A percentile compares a stretch with the other conserved stretches of the same genome.
phyloP scores from a whole-genome alignment of 306 rosid species.

The Sophora flavescens region DNA sequence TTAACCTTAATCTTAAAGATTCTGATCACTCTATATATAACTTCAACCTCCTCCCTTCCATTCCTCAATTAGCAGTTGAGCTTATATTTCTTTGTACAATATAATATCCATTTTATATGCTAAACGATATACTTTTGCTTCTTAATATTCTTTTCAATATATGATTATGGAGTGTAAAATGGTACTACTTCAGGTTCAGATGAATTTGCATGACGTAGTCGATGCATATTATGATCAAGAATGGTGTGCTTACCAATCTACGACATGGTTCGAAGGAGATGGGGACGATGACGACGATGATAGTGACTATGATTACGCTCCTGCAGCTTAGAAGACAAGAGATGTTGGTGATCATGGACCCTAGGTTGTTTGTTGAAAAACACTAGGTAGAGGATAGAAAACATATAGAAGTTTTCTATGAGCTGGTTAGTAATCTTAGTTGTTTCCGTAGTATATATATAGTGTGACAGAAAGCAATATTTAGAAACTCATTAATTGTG shows the following conservation, averaged over 20 bases:
- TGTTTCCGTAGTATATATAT: background rate
- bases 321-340: constrained; percentile 40
- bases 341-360: background rate
- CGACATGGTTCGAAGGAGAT: constrained; percentile 22
- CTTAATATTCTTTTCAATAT: background rate
- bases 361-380: background rate
- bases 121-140: background rate
- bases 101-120: background rate
- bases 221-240: constrained; percentile 7
- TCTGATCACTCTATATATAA: constrained; percentile 14
- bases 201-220: background rate
- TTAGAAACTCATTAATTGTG: background rate
- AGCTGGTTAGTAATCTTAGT: constrained; percentile 1
- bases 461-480: background rate
- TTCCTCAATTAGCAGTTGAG: background rate
- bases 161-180: constrained; percentile 27
- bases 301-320: constrained; percentile 42
- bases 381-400: background rate
- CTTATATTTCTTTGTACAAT: background rate
- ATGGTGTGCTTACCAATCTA: constrained; percentile 2
- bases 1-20: constrained; percentile 1
- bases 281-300: constrained; percentile 31
- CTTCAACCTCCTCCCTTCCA: background rate
- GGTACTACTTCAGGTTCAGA: constrained; percentile 3
- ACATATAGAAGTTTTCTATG: background rate